Conservation (phyloP, 441 rosid species). For the Mallotus repandus region DNA sequence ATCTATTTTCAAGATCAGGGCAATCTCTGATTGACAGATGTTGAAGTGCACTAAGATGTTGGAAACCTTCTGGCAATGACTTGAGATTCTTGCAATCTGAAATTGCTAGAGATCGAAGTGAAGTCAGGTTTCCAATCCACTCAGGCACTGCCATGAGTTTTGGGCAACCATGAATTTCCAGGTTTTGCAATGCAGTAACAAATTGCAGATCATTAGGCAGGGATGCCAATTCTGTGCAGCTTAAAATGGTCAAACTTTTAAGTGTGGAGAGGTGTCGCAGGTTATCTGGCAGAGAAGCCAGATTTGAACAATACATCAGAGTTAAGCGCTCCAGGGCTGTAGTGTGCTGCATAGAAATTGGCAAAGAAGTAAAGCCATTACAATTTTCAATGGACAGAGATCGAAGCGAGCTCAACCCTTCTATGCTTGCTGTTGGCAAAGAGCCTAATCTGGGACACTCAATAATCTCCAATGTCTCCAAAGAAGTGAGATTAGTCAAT, state of each 20-base stretch:
- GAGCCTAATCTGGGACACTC: conserved; percentile 5
- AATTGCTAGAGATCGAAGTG: not conserved
- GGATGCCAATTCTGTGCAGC: not conserved
- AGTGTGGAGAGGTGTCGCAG: too few relatives aligned
- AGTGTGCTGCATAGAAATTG: conserved; percentile 9
- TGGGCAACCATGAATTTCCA: conserved; percentile 24
- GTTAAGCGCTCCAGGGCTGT: conserved; percentile 29
- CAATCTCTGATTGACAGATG: conserved; percentile 1
- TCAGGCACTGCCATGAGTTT: not conserved
- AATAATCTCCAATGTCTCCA: not conserved
- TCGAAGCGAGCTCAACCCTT: conserved; percentile 8
- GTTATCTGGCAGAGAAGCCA: conserved; percentile 16
- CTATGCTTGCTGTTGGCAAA: conserved; percentile 1
- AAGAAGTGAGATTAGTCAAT: not conserved
- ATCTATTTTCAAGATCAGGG: conserved; percentile 7
- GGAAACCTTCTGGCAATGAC: not conserved
- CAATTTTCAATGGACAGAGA: conserved; percentile 26
- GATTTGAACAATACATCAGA: conserved; percentile 24
- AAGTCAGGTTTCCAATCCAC: not conserved
- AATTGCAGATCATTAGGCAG: not conserved
- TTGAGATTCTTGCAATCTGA: not conserved
- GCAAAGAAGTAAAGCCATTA: conserved; percentile 10
- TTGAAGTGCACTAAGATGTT: not conserved
- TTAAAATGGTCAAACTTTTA: too few relatives aligned
- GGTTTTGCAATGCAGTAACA: conserved; percentile 16